phyloP scores from a whole-genome alignment of 2,329 filamentous ascomycete species.

The Alternaria angustiovoidea region DNA sequence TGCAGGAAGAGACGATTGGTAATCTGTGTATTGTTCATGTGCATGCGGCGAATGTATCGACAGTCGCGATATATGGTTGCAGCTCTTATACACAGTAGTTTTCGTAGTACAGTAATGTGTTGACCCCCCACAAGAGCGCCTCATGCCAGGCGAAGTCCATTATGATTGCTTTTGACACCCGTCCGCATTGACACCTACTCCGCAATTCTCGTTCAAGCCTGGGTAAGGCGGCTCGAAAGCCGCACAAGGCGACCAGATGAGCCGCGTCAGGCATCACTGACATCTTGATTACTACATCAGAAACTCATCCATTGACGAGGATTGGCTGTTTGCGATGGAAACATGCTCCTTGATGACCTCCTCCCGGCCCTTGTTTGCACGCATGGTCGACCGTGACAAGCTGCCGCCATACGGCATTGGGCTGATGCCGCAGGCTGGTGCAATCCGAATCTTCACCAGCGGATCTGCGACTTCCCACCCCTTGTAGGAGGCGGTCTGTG shows the following conservation, averaged over 20 bases:
- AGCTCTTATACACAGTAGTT: slow-evolving; percentile 33
- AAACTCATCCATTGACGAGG: background rate
- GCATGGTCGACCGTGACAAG: slow-evolving; percentile 22
- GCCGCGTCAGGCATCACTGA: background rate
- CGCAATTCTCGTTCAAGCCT: slow-evolving; percentile 26
- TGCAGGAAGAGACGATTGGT: slow-evolving; percentile 24
- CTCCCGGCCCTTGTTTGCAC: slow-evolving; percentile 31
- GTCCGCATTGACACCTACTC: slow-evolving; percentile 18
- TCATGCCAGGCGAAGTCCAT: slow-evolving; percentile 17
- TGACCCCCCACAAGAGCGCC: slow-evolving; percentile 19
- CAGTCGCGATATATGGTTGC: slow-evolving; percentile 34
- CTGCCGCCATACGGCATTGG: slow-evolving; percentile 32
- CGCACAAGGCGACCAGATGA: background rate
- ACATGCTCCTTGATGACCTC: slow-evolving; percentile 8
- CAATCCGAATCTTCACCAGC: slow-evolving; percentile 16
- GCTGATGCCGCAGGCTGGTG: slow-evolving; percentile 16
- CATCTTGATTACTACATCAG: slow-evolving; percentile 6
- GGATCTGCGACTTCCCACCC: slow-evolving; percentile 35
- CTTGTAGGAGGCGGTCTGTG: slow-evolving; percentile 24
- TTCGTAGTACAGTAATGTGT: slow-evolving; percentile 45
- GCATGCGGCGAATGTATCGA: slow-evolving; percentile 31
- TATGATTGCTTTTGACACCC: slow-evolving; percentile 28
- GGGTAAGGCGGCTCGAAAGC: slow-evolving; percentile 2
- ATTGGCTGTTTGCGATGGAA: slow-evolving; percentile 16
- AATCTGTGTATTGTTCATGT: slow-evolving; percentile 45